phyloP scores from a whole-genome alignment of 345 rosid species.

The Euphorbia pulcherrima region DNA sequence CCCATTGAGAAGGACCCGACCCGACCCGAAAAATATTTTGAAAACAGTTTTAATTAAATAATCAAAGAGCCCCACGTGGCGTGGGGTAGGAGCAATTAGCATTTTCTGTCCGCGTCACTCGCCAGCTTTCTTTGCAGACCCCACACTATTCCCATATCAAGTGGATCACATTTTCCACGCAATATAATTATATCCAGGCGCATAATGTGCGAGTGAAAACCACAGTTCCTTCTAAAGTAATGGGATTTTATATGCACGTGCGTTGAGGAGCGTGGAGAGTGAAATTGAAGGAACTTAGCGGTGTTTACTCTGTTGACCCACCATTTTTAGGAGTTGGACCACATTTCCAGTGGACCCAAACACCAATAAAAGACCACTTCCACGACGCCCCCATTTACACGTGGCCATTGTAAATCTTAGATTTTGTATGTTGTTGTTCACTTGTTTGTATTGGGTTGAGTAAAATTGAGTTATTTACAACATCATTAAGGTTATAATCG shows the following conservation, averaged over 20 bases:
- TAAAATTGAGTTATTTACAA: no score
- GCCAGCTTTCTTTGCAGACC: not conserved
- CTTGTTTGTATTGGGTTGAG: no score
- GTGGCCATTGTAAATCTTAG: no score
- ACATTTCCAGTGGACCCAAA: not conserved
- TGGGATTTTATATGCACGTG: not conserved
- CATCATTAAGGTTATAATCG: no score
- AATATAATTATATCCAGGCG: not conserved
- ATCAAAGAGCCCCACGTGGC: not conserved
- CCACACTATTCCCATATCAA: not conserved
- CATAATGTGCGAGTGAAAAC: not conserved
- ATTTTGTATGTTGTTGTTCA: no score
- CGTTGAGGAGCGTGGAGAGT: not conserved
- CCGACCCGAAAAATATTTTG: not conserved
- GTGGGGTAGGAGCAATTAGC: not conserved
- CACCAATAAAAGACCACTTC: not conserved
- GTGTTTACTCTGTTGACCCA: constrained; percentile 2
- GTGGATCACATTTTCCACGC: constrained; percentile 3
- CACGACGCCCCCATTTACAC: not conserved
- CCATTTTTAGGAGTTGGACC: not conserved
- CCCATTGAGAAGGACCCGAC: not conserved
- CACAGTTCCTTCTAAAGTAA: not conserved
- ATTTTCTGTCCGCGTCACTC: not conserved
- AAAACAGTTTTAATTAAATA: not conserved
- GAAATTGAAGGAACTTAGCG: not conserved